These are phyloP conservation scores for Capsella bursapastoris DNA, from an alignment of 345 rosid genomes.

Conservation along the genomic window DNA sequence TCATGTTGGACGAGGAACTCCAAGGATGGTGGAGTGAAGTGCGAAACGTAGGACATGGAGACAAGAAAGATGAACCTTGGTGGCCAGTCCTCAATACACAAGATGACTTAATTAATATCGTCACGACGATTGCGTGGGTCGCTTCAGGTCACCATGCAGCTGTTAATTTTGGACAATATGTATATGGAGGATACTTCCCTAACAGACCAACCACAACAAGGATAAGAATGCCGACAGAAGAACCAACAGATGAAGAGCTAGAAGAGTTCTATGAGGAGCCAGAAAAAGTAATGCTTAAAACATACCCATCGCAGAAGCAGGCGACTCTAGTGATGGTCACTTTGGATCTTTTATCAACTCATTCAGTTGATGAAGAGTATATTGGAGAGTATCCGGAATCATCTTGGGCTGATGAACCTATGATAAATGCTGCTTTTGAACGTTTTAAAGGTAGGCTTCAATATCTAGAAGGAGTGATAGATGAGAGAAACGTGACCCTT, in stretches of 20 bases:
- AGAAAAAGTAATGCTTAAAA: constrained; percentile 35
- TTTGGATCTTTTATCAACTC: constrained; percentile 43
- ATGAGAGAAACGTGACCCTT: constrained; percentile 37
- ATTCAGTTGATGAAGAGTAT: constrained; percentile 51
- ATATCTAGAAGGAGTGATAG: constrained; percentile 44
- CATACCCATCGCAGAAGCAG: constrained; percentile 43
- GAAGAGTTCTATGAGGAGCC: constrained; percentile 35
- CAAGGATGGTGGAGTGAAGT: constrained; percentile 49
- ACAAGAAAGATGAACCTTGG: constrained; percentile 50
- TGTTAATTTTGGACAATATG: constrained; percentile 47
- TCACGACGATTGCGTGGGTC: constrained; percentile 47
- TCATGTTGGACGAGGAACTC: constrained; percentile 38
- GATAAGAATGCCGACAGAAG: constrained; percentile 40
- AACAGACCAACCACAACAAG: constrained; percentile 46
- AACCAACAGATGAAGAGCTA: constrained; percentile 41
- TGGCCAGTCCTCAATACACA: constrained; percentile 43
- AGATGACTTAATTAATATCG: constrained; percentile 39
- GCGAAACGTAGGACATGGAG: constrained; percentile 40
- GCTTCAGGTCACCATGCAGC: constrained; percentile 49
- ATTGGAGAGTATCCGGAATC: constrained; percentile 36
- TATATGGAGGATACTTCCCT: constrained; percentile 48
- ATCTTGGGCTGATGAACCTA: constrained; percentile 35
- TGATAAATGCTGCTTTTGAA: constrained; percentile 42
- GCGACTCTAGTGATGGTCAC: constrained; percentile 48
- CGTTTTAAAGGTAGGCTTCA: constrained; percentile 35